Percentiles rank a stretch among this genome's conserved stretches.
phyloP scores from a whole-genome alignment of 805 yeast species.

The Huiozyma naganishii region DNA sequence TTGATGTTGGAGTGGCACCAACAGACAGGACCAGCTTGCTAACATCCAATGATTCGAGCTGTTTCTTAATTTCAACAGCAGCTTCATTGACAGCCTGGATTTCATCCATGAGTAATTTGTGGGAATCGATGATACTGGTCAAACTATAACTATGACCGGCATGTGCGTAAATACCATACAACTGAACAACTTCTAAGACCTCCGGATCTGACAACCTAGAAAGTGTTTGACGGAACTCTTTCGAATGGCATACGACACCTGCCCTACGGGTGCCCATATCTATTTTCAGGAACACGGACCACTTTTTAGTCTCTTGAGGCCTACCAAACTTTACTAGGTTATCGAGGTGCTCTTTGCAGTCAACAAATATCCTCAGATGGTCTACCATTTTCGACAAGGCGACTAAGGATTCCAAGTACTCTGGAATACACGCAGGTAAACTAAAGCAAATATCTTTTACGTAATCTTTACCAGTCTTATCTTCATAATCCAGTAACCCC shows the following conservation, averaged over 20 bases:
- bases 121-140: conserved; percentile 36
- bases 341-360: conserved; percentile 45
- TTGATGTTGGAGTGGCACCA: conserved; percentile 78
- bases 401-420: conserved; percentile 37
- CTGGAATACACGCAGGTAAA: conserved; percentile 45
- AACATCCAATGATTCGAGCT: conserved; percentile 23
- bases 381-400: conserved; percentile 34
- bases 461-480: conserved; percentile 14
- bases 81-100: conserved; percentile 47
- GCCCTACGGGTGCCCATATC: conserved; percentile 68
- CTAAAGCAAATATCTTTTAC: conserved; percentile 45
- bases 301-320: conserved; percentile 20
- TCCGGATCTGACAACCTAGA: conserved; percentile 21
- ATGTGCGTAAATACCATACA: conserved; percentile 68
- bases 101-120: conserved; percentile 41
- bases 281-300: conserved; percentile 60
- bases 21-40: conserved; percentile 46
- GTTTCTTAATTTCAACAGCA: conserved; percentile 24
- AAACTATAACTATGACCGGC: conserved; percentile 67
- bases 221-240: conserved; percentile 30
- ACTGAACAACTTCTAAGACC: conserved; percentile 27
- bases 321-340: conserved; percentile 32
- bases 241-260: conserved; percentile 35
- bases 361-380: conserved; percentile 48
- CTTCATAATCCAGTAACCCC: conserved; percentile 31